Base-by-base conservation (phyloP, 2,329 filamentous ascomycete species). In the Lecanoromycetidae sp. region DNA sequence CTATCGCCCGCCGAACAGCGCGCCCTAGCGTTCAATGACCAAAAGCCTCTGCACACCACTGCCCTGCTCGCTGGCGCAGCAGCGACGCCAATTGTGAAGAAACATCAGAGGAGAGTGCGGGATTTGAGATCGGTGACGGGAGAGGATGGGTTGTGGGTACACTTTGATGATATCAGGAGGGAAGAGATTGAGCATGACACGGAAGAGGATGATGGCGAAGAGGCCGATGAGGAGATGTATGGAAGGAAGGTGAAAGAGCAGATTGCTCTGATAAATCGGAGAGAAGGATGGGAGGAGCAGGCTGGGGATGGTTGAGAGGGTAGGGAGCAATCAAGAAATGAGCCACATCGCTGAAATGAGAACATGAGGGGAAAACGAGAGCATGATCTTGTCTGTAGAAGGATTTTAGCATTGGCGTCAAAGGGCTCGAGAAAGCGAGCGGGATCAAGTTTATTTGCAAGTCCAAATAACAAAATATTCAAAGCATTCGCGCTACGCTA, bases 1-100 rank as follows among this genome's bases (percentile, higher is more conserved):
- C n/a, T n/a, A n/a, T n/a, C n/a, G n/a, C n/a, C n/a, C n/a, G n/a
- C n/a, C 32, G 17, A 43, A 17, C 22, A 33, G 12, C 50, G 46
- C 36, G 25, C 46, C 32, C 36, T 37, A 13, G 20, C 33, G 12
- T 51, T 47, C 38, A 32, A 36, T 10, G 34, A 40, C 17, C 47
- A 52, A 20, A 45, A 42, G 39, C 51, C 51, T 4, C 13, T 53
- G 19, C 51, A 52, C 40, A 53, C 51, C 4, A 49, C 41, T 25
- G 51, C 49, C 1, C 40, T 54, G 12, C 47, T 54, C 19, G 52
- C 52, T 25, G 46, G 48, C 26, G 52, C 45, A n/a, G 48, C 46
- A 17, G 51, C 51, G 10, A 47, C 45, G 25, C 38, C 50, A 1
- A n/a, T 38, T 4, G 1, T 34, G 4, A 26, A 22, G 7, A 15